Base-by-base conservation (phyloP, 202 grass and related monocot species). In the Panicum hallii region DNA sequence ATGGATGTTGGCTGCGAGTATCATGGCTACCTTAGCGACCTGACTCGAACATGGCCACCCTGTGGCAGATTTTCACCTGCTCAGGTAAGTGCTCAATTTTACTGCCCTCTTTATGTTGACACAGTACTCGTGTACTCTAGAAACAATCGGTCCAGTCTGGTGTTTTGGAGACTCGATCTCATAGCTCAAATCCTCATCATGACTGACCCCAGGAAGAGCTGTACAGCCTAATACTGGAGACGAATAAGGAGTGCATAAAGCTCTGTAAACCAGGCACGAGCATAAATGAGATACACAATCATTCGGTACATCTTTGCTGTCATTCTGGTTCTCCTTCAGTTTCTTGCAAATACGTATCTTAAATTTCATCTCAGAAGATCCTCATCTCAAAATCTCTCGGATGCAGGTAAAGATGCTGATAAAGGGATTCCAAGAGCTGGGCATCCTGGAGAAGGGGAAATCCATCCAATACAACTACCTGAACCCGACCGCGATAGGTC, bases 1-100 rank as follows among this genome's bases (percentile, higher is more conserved):
- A 96, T 99, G 97, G 93, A 99, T 90, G 86, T 99, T 82, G 93
- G 97, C 62, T 99, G 97, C 16, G 93, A 99, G 92, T 96, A 96
- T 41, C 93, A 99, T 83, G 97, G 97, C 77, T 99, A 99, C 82
- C 84, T 99, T 36, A 96, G 91, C 46, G 97, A 99, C 61, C 72
- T 99, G 79, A 99, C 93, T 16, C 88, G 93, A 30, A 96, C 97
- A 46, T 96, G 97, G 97, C 44, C 91, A 72, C 93, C 91, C 61
- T 91, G 80, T 36, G 93, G 93, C 67, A 89, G 62, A 26, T 99
- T 99, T 92, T 94, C 83, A 38, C 45, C 97, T 80, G 78, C 91
- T 83, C 91, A 99, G 93, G 97, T 96, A 79, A 75, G 28, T 77
- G 63, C 34, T 82, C 30, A 75, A 50, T 8, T 54, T 73, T 7